Evolutionary conservation across 2,329 filamentous ascomycete genomes (phyloP), one percentile per base, ranked within the genome.

Genomic region (Cladosporium sp.): DNA sequence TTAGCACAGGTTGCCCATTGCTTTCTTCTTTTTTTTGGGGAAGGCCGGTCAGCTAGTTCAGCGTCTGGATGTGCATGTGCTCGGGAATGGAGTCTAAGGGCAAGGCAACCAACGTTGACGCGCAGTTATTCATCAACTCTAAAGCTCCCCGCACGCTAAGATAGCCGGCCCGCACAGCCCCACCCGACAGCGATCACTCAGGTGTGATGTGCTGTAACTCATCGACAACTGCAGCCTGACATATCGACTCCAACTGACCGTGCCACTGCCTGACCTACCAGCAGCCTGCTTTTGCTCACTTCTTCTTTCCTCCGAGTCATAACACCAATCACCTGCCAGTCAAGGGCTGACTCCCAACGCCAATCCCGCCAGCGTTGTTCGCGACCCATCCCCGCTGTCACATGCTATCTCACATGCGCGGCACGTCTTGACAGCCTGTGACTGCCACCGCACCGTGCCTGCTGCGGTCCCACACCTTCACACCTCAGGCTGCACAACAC

Each of bases 361-460:
- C 41, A 47, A 18, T 18, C 10, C 10, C n/a, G 41, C 15, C 8
- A 47, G 41, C 8, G 41, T 47, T 11, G 8, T 21, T 21, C 41
- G 14, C 41, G n/a, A n/a, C 30, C 28, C 11, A 30, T 30, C 34
- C 5, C 57, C 57, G 36, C 24, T 47, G 24, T 59, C 57, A 59
- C 57, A 59, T 59, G 57, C 57, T 59, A 58, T 58, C 55, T 58
- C 55, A 58, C 55, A 58, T 58, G 55, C 55, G 55, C 11, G 21
- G 55, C 21, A 32, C 32, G 21, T 36, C 21, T 14, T 41, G 32
- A 38, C 34, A 26, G 10, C 57, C 24, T 30, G 38, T 21, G 57
- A 59, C 34, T 55, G 12, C 41, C 24, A 30, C 34, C 36, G 32
- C 24, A 24, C 15, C 38, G 38, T 41, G 28, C 28, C 28, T 30